Evolutionary conservation across 208 protist species (phyloP), one percentile per base, ranked within the genome.

Genomic region (Leishmania guyanensis): DNA sequence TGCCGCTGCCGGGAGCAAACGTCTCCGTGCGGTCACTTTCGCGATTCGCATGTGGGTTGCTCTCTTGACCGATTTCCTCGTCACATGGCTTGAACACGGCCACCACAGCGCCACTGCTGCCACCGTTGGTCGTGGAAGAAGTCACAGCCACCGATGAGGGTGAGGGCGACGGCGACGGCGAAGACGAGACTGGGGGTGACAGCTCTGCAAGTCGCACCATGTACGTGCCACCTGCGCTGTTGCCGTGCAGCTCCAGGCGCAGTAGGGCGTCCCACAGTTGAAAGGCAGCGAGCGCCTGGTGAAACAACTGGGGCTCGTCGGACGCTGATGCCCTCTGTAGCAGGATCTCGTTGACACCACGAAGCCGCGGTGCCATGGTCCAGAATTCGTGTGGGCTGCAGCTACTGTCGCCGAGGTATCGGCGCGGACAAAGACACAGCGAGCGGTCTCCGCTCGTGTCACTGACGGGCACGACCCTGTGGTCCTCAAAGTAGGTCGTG

Each of bases 181-280:
- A 39, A 39, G 36, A 39, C 36, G 36, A 39, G 36, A 39, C 36
- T 39, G 36, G 1, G 36, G 0, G 36, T 39, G 76, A 46, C 39
- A 36, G 78, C 20, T 53, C 74, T 20, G 80, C 76, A 16, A 60
- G 79, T 22, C 66, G 81, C 58, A 95, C 88, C 87, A 93, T 92
- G 85, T 93, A 95, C 5, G 92, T 93, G 36, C 92, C 92, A n/a
- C 90, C 89, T 17, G 89, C 90, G 77, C 88, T 94, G 82, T 87
- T 81, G 43, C 62, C 60, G 71, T 93, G 87, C 69, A 95, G 86
- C 39, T 75, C 68, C 22, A 94, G 80, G 39, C 16, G 73, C 48
- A 89, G 60, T 2, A 69, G 48, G 3, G 73, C 64, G 56, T 60
- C 39, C 84, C 78, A 84, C 77, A 88, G 60, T 16, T 75, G 68